Conservation (phyloP, 768 basidiomycete genomes). For the Auriscalpium orientale region DNA sequence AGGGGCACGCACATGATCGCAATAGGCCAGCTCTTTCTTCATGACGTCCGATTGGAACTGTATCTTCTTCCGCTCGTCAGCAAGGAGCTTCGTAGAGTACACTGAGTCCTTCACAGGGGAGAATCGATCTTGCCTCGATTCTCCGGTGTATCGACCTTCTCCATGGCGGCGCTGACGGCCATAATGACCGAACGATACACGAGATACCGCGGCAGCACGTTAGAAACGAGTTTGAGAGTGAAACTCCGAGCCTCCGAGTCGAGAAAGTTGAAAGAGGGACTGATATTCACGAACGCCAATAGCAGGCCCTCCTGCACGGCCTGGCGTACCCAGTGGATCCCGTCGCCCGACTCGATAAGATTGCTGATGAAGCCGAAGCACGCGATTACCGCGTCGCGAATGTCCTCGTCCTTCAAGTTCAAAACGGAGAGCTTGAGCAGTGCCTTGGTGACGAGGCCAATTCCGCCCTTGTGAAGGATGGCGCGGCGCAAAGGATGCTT, state of each 20-base stretch:
- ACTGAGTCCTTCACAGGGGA: constrained; percentile 22
- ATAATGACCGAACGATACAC: constrained; percentile 31
- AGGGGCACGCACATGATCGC: constrained; percentile 23
- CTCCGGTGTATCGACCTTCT: constrained; percentile 17
- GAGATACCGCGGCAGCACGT: constrained; percentile 28
- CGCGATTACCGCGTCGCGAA: constrained; percentile 22
- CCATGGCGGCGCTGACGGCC: constrained; percentile 24
- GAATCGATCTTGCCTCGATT: constrained; percentile 9
- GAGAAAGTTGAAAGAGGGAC: constrained; percentile 21
- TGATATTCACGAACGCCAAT: constrained; percentile 22
- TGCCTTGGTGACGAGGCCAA: constrained; percentile 23
- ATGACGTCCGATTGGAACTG: constrained; percentile 19
- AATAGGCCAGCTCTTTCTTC: constrained; percentile 27
- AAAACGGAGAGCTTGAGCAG: constrained; percentile 23
- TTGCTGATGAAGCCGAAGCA: constrained; percentile 27
- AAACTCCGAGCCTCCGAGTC: constrained; percentile 25
- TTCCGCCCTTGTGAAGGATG: constrained; percentile 25
- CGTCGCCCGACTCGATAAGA: constrained; percentile 30
- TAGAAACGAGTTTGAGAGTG: constrained; percentile 20
- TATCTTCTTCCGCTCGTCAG: constrained; percentile 20
- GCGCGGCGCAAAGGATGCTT: constrained; percentile 27
- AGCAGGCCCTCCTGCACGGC: constrained; percentile 27
- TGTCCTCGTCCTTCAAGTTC: constrained; percentile 8
- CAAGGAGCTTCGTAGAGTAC: constrained; percentile 22
- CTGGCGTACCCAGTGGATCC: constrained; percentile 30